Conservation (phyloP, 2,329 filamentous ascomycete genomes). For the Diaporthe sp. region DNA sequence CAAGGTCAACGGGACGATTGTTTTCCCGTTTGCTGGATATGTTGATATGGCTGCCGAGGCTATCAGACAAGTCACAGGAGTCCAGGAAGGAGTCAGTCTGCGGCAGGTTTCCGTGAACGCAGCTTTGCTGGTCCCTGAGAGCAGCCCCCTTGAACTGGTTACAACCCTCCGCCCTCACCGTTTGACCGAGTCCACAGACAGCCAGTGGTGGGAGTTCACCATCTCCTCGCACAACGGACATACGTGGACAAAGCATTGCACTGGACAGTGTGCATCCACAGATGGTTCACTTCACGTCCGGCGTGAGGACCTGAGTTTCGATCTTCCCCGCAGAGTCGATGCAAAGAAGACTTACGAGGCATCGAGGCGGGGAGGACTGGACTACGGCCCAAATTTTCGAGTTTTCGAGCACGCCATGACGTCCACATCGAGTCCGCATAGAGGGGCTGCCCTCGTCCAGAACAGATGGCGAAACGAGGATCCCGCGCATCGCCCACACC, state of each 20-base stretch:
- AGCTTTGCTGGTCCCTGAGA: conserved; percentile 46
- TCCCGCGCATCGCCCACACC: not conserved
- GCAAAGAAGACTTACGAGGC: not conserved
- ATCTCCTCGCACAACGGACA: conserved; percentile 46
- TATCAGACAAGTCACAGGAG: conserved; percentile 37
- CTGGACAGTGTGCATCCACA: conserved; percentile 43
- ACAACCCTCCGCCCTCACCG: conserved; percentile 44
- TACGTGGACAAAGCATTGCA: conserved; percentile 49
- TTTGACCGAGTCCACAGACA: conserved; percentile 45
- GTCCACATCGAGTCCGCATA: too few relatives aligned
- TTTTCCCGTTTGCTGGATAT: conserved; percentile 41
- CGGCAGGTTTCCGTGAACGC: conserved; percentile 44
- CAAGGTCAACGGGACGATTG: conserved; percentile 44
- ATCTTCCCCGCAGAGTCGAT: not conserved
- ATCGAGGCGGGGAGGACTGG: not conserved
- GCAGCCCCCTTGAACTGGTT: conserved; percentile 45
- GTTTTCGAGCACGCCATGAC: not conserved
- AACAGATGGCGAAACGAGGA: not conserved
- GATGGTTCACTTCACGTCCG: not conserved
- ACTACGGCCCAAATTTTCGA: not conserved
- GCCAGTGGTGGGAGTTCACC: conserved; percentile 48
- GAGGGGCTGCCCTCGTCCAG: too few relatives aligned
- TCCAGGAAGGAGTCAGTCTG: conserved; percentile 19
- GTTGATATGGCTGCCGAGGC: conserved; percentile 44
- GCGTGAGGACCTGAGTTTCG: not conserved